Evolutionary conservation across 2,329 filamentous ascomycete species (phyloP).

Genomic region (Neophaeococcomyces aloes): DNA sequence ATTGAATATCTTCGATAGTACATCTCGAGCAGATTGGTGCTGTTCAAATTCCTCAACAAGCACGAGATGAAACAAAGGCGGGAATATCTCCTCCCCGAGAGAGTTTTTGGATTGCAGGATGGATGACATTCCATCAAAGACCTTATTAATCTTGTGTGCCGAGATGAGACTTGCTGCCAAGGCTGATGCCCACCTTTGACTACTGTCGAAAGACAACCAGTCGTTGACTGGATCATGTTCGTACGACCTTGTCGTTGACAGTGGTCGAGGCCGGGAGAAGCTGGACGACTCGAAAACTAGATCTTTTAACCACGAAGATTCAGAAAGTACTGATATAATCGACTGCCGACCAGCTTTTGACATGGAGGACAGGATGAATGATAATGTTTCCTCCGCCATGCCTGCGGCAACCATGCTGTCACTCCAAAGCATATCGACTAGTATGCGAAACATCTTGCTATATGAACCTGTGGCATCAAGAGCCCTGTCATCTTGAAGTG

Average conservation of each 20-base stretch:
- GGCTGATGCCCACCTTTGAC: slow-evolving; percentile 48
- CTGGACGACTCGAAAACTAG: background rate
- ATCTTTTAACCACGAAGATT: slow-evolving; percentile 20
- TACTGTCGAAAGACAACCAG: background rate
- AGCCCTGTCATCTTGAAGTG: background rate
- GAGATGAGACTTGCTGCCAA: slow-evolving; percentile 53
- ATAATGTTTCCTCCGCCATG: slow-evolving; percentile 6
- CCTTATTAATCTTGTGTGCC: slow-evolving; percentile 50
- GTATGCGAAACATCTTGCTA: slow-evolving; percentile 12
- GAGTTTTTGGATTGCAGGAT: slow-evolving; percentile 56
- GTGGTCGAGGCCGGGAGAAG: background rate
- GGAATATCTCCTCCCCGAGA: slow-evolving; percentile 65
- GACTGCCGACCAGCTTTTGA: background rate
- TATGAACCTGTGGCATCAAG: background rate
- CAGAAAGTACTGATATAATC: slow-evolving; percentile 22
- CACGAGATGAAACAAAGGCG: slow-evolving; percentile 75
- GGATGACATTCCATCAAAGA: slow-evolving; percentile 58
- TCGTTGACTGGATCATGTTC: background rate
- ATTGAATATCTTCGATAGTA: slow-evolving; percentile 55
- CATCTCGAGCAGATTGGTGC: slow-evolving; percentile 54
- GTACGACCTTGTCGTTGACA: too few species aligned
- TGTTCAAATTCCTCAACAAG: slow-evolving; percentile 52
- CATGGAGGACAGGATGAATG: background rate
- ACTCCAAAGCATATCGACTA: slow-evolving; percentile 12
- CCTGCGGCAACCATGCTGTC: slow-evolving; percentile 6